Evolutionary conservation across 805 yeast species (phyloP).

Genomic region (Yamadazyma paraphyllophila): DNA sequence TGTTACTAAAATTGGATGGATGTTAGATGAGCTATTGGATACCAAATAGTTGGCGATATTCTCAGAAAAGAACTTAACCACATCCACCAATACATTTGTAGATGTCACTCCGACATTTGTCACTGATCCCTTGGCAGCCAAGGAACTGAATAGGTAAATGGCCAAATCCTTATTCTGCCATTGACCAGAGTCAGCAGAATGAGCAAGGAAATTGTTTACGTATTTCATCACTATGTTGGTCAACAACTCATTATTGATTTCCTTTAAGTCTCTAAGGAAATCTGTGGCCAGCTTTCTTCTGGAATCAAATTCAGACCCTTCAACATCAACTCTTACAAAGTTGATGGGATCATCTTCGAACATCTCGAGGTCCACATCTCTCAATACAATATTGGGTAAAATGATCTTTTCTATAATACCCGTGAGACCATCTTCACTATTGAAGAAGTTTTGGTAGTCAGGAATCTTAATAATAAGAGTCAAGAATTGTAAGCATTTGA

Average conservation of each 20-base stretch:
- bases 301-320: conserved; percentile 91
- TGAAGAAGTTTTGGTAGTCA: conserved; percentile 63
- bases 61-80: conserved; percentile 76
- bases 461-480: conserved; percentile 77
- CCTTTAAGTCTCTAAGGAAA: conserved; percentile 81
- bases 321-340: conserved; percentile 87
- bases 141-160: conserved; percentile 76
- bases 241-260: conserved; percentile 67
- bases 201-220: conserved; percentile 63
- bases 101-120: conserved; percentile 85
- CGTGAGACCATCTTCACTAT: conserved; percentile 55
- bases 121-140: conserved; percentile 89
- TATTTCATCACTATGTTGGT: conserved; percentile 74
- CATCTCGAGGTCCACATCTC: conserved; percentile 86
- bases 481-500: conserved; percentile 75
- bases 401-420: conserved; percentile 81
- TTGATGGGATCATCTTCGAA: conserved; percentile 98
- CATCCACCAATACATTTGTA: conserved; percentile 80
- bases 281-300: conserved; percentile 93
- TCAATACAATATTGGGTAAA: conserved; percentile 80
- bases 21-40: conserved; percentile 24
- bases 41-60: conserved; percentile 83
- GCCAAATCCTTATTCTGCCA: conserved; percentile 92
- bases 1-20: conserved; percentile 78
- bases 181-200: conserved; percentile 33